phyloP scores from a whole-genome alignment of 192 early-diverging fungal species.

The Entomortierella lignicola region DNA sequence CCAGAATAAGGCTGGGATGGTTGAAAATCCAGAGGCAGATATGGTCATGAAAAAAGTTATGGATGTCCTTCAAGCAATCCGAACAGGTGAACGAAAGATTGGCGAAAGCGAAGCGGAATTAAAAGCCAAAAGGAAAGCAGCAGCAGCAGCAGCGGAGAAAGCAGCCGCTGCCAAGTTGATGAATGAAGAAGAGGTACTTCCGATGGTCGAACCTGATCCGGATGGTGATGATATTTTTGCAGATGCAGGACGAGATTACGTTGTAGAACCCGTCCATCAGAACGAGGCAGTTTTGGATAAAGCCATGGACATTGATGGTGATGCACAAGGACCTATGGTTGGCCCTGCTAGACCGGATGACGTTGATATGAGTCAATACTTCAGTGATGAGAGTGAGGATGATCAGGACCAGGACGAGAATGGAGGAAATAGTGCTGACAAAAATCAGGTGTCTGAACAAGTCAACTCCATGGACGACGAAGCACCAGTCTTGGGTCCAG shows the following conservation, averaged over 20 bases:
- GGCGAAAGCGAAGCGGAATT: conserved; percentile 47
- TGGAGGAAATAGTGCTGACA: not conserved
- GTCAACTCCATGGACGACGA: conserved; percentile 8
- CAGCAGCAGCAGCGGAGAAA: conserved; percentile 28
- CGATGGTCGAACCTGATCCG: conserved; percentile 56
- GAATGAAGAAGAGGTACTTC: conserved; percentile 19
- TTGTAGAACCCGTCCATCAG: conserved; percentile 56
- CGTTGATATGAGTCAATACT: conserved; percentile 47
- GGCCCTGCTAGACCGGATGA: conserved; percentile 30
- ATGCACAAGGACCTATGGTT: conserved; percentile 32
- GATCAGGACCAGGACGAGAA: conserved; percentile 20
- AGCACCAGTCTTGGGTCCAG: conserved; percentile 36
- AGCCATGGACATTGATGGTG: conserved; percentile 42
- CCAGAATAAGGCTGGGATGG: conserved; percentile 42
- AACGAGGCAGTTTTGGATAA: conserved; percentile 8
- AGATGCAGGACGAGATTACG: conserved; percentile 84
- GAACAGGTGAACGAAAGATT: conserved; percentile 55
- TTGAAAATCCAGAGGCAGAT: conserved; percentile 65
- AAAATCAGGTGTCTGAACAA: not conserved
- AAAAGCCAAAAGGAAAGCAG: conserved; percentile 60
- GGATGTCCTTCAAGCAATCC: conserved; percentile 65
- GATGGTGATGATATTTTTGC: conserved; percentile 88
- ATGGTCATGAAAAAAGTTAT: conserved; percentile 81
- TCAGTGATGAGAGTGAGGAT: conserved; percentile 38
- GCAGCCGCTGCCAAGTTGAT: conserved; percentile 29